Percentiles rank a stretch among this genome's conserved stretches.
These are phyloP conservation scores for Alternaria sp. DNA, from an alignment of 2,329 filamentous ascomycete genomes.

Conservation along the genomic window DNA sequence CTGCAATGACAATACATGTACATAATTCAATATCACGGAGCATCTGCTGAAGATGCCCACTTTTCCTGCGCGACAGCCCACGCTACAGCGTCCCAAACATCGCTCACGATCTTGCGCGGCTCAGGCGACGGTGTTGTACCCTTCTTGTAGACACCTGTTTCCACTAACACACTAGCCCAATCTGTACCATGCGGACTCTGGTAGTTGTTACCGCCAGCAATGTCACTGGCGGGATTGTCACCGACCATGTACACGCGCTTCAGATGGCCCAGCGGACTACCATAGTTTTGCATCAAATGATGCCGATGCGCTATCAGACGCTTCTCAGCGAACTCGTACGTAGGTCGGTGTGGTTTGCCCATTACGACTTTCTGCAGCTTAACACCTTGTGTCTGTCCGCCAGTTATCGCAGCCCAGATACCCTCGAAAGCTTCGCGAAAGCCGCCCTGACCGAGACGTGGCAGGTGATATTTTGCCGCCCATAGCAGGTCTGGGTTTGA, in stretches of 20 bases:
- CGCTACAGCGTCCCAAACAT: constrained; percentile 77
- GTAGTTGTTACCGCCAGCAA: constrained; percentile 83
- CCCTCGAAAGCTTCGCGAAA: constrained; percentile 84
- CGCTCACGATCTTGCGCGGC: constrained; percentile 71
- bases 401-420: constrained; percentile 76
- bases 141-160: constrained; percentile 76
- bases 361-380: constrained; percentile 70
- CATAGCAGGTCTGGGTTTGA: constrained; percentile 90
- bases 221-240: constrained; percentile 77
- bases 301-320: constrained; percentile 69
- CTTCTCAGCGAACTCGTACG: constrained; percentile 84
- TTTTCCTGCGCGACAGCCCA: constrained; percentile 69
- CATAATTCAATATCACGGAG: background rate
- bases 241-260: constrained; percentile 91
- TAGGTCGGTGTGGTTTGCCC: constrained; percentile 80
- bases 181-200: constrained; percentile 68
- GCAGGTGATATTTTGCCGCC: constrained; percentile 83
- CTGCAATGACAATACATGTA: background rate
- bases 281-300: constrained; percentile 50
- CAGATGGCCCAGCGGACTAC: constrained; percentile 55
- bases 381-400: constrained; percentile 59
- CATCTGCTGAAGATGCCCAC: constrained; percentile 43
- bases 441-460: constrained; percentile 88
- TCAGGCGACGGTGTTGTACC: constrained; percentile 62
- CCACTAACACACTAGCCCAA: constrained; percentile 79